phyloP scores from a whole-genome alignment of 2,329 filamentous ascomycete genomes.

The Orbilia oligospora region DNA sequence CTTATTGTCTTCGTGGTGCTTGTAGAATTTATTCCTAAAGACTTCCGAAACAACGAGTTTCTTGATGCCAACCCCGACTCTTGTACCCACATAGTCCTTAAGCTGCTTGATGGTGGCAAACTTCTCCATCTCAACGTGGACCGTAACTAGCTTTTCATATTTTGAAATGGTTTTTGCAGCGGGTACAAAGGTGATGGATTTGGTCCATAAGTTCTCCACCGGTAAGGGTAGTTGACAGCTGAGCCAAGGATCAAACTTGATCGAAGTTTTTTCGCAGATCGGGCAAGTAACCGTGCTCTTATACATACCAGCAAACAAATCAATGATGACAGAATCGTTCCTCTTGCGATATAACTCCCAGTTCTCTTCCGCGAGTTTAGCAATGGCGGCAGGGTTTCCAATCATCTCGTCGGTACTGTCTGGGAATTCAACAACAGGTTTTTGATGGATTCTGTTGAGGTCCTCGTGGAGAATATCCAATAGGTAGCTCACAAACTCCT shows the following conservation, averaged over 20 bases:
- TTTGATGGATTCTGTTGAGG: constrained; percentile 91
- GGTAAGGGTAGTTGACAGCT: constrained; percentile 92
- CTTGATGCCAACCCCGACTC: constrained; percentile 75
- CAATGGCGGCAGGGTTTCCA: constrained; percentile 82
- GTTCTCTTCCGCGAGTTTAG: constrained; percentile 86
- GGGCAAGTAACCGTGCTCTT: constrained; percentile 97
- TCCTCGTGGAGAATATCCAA: constrained; percentile 96
- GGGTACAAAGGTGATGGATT: constrained; percentile 82
- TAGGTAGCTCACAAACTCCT: constrained; percentile 95
- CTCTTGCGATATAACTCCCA: constrained; percentile 92
- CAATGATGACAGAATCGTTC: constrained; percentile 94
- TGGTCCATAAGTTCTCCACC: constrained; percentile 84
- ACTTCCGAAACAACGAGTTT: constrained; percentile 87
- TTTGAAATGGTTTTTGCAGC: constrained; percentile 75
- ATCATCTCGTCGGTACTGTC: constrained; percentile 98
- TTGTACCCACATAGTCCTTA: constrained; percentile 79
- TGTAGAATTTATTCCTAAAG: constrained; percentile 87
- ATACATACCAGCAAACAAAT: constrained; percentile 97
- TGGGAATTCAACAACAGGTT: constrained; percentile 97
- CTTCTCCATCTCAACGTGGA: constrained; percentile 85
- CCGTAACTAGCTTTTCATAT: constrained; percentile 69
- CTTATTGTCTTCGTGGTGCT: constrained; percentile 80
- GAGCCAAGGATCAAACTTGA: constrained; percentile 98
- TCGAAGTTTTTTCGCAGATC: constrained; percentile 92
- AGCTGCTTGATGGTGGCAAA: constrained; percentile 78